Evolutionary conservation across 2,329 filamentous ascomycete species (phyloP).

Genomic region (Leptographium wingfieldii): DNA sequence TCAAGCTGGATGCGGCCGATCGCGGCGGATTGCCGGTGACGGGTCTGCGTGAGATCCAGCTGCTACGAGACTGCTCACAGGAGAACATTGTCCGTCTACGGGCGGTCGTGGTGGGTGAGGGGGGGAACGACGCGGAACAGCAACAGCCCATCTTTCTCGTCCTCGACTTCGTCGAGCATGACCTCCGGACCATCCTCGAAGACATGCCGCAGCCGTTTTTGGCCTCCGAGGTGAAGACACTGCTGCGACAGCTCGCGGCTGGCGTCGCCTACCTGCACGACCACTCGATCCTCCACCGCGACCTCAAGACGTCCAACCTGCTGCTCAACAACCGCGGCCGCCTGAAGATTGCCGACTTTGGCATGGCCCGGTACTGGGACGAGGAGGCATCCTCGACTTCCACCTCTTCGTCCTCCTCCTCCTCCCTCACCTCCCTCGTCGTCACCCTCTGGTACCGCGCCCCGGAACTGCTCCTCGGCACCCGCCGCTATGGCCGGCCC

Average conservation of each 20-base stretch:
- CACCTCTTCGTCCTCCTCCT: conserved; percentile 38
- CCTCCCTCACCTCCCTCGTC: conserved; percentile 78
- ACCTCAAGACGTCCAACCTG: conserved; percentile 88
- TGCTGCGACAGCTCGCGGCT: conserved; percentile 69
- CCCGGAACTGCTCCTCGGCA: conserved; percentile 78
- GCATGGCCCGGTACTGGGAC: conserved; percentile 82
- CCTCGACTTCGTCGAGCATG: conserved; percentile 95
- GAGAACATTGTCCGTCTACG: conserved; percentile 68
- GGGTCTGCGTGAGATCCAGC: conserved; percentile 86
- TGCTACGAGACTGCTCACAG: conserved; percentile 68
- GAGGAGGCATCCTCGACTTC: conserved; percentile 24
- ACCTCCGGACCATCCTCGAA: conserved; percentile 83
- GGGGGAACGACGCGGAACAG: conserved; percentile 25
- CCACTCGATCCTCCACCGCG: conserved; percentile 84
- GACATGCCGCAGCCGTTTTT: conserved; percentile 92
- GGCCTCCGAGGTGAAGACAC: conserved; percentile 81
- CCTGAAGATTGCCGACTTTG: conserved; percentile 94
- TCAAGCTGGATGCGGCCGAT: conserved; percentile 78
- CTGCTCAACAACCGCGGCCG: conserved; percentile 90
- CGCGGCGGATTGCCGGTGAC: conserved; percentile 73
- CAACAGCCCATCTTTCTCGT: conserved; percentile 60
- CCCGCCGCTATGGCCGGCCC: conserved; percentile 58
- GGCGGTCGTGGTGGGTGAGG: conserved; percentile 72
- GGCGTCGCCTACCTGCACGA: conserved; percentile 78
- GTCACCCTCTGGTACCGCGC: conserved; percentile 96